These are phyloP conservation scores for Podospora comata DNA, from an alignment of 495 filamentous ascomycete genomes.

Conservation along the genomic window DNA sequence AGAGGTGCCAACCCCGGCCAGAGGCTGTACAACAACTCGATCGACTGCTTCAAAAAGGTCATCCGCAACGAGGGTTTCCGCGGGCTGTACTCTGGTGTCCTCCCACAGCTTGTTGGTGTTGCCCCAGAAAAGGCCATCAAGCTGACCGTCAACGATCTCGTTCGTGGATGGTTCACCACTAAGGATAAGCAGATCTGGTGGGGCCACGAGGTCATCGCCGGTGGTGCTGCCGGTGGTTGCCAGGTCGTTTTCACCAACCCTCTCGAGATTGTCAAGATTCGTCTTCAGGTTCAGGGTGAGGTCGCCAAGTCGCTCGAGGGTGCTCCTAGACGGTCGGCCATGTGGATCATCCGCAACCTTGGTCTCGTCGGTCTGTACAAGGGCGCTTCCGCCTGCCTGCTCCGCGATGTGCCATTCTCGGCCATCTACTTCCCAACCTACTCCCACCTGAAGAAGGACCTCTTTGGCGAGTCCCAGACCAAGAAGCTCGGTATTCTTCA, in stretches of 20 bases:
- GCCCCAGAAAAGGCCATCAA: conserved; percentile 99
- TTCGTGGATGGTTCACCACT: conserved; percentile 72
- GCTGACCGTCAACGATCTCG: conserved; percentile 93
- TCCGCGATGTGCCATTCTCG: conserved; percentile 95
- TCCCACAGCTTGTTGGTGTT: conserved; percentile 93
- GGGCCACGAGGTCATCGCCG: conserved; percentile 74
- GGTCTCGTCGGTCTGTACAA: conserved; percentile 96
- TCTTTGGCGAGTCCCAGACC: conserved; percentile 84
- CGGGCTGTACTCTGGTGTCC: conserved; percentile 88
- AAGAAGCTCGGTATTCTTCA: conserved; percentile 91
- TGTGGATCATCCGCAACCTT: conserved; percentile 96
- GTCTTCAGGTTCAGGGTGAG: conserved; percentile 95
- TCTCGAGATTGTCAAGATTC: conserved; percentile 98
- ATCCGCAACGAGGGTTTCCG: conserved; percentile 85
- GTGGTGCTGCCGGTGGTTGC: conserved; percentile 87
- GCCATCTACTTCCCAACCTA: conserved; percentile 99
- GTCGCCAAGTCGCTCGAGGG: conserved; percentile 84
- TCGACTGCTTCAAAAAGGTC: conserved; percentile 91
- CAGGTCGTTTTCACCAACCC: conserved; percentile 99
- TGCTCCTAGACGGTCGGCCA: conserved; percentile 78
- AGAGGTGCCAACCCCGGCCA: conserved; percentile 75
- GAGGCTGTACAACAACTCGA: conserved; percentile 89
- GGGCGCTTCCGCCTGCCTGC: conserved; percentile 91
- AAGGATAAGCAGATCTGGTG: conserved; percentile 71
- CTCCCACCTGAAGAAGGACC: conserved; percentile 85